Conservation (phyloP, 139 green algal species). For the Coelastrella sp. region DNA sequence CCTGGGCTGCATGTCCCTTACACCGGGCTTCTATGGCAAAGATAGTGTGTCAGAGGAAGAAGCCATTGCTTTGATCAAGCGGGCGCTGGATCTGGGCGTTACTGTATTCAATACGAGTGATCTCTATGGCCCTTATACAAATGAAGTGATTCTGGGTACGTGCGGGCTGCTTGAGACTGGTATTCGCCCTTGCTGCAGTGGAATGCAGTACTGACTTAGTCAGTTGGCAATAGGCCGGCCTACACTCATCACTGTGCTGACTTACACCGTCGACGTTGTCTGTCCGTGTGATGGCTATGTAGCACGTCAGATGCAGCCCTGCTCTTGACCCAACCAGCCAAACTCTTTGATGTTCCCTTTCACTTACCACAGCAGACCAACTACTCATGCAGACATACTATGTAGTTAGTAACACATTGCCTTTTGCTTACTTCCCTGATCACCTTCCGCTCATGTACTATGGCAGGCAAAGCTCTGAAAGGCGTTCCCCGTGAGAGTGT, state of each 20-base stretch:
- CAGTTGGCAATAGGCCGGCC: no score
- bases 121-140: constrained; percentile 36
- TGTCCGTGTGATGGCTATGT: no score
- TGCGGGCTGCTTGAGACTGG: background rate
- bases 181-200: no score
- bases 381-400: no score
- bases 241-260: no score
- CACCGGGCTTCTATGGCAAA: constrained; percentile 12
- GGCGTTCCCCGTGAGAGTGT: constrained; percentile 8
- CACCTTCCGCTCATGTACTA: no score
- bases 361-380: no score
- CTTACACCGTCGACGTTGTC: no score
- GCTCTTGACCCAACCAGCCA: no score
- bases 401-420: background rate
- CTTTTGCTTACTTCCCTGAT: background rate
- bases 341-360: no score
- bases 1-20: constrained; percentile 29
- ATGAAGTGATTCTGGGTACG: constrained; percentile 34
- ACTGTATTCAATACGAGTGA: constrained; percentile 35
- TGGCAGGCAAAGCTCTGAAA: constrained; percentile 31
- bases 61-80: constrained; percentile 11
- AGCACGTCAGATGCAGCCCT: no score
- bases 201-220: no score
- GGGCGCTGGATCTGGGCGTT: constrained; percentile 11
- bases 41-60: constrained; percentile 22